Evolutionary conservation across 257 asterid genomes (phyloP).

Genomic region (Eustoma russellianum): DNA sequence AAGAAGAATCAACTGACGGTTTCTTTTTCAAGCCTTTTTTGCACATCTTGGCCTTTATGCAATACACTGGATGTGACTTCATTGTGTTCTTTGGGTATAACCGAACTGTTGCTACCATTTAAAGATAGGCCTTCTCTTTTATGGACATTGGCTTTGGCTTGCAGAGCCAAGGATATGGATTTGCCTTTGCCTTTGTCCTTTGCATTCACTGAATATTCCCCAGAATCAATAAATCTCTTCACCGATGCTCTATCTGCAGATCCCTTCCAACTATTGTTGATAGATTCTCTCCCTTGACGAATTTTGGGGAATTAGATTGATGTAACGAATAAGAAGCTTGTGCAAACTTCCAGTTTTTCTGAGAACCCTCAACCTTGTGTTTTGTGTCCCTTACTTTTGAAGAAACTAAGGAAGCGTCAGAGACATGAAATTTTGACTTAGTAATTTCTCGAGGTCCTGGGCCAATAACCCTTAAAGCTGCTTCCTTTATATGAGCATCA

Average conservation of each 20-base stretch:
- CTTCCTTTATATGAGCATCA: too few species aligned
- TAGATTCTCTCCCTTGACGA: slow-evolving; percentile 33
- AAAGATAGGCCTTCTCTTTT: slow-evolving; percentile 50
- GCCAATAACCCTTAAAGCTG: too few species aligned
- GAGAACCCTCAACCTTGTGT: slow-evolving; percentile 45
- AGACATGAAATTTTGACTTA: too few species aligned
- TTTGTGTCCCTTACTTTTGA: too few species aligned
- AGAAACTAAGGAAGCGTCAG: too few species aligned
- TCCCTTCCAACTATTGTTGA: slow-evolving; percentile 40
- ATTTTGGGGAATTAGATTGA: slow-evolving; percentile 37
- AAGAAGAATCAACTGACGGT: slow-evolving; percentile 21
- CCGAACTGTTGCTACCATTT: slow-evolving; percentile 20
- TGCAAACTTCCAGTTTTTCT: slow-evolving; percentile 29
- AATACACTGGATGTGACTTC: slow-evolving; percentile 34
- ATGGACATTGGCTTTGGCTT: slow-evolving; percentile 82
- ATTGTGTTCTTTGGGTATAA: slow-evolving; percentile 32
- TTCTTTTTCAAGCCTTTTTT: slow-evolving; percentile 46
- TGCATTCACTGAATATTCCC: slow-evolving; percentile 25
- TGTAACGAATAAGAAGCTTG: slow-evolving; percentile 37
- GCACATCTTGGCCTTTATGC: too few species aligned
- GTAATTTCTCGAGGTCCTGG: too few species aligned
- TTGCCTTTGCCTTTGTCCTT: slow-evolving; percentile 50
- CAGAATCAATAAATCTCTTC: slow-evolving; percentile 26
- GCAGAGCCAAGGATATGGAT: slow-evolving; percentile 80
- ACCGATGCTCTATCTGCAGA: slow-evolving; percentile 30